Base-by-base conservation (phyloP, 257 asterid genomes). In the Ophiorrhiza pumila region DNA sequence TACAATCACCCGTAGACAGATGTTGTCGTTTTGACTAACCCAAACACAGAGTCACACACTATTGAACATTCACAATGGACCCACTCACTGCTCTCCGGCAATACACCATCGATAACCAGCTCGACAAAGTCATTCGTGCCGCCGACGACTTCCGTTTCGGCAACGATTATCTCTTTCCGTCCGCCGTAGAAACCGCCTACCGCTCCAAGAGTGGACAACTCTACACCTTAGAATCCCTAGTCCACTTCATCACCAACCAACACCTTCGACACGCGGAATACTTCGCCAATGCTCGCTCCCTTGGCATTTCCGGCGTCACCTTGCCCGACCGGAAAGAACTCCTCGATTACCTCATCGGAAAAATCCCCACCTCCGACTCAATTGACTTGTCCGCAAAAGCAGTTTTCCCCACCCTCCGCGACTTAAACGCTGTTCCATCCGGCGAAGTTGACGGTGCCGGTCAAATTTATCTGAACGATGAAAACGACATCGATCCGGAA, bases 211-310 rank as follows among this genome's bases (percentile, higher is more conserved):
- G 90, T 77, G 88, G 52, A 27, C 90, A 82, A 37, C 90, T 87
- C 78, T 95, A 95, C 86, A 90, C 98, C 41, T 91, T 95, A 73
- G 96, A 95, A 87, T 87, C 98, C 91, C 96, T 95, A 66, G 84
- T 90, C 71, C 90, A 92, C 86, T 95, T 86, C 89, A 84, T 95
- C 80, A 88, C 90, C 73, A 83, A 90, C 63, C 96, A 85, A 82
- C 83, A 85, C 78, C 93, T 95, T 64, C 87, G 83, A 77, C 99
- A 95, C 86, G 81, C 95, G 4, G 96, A 92, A 0, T 95, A 95
- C 80, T 78, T 92, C 69, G 94, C 92, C 77, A 81, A 86, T 74
- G 92, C 97, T n/a, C 93, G 92, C 58, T 79, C 91, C 43, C 85
- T 80, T 52, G 90, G 96, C 76, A 83, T 95, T 74, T 81, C 91